phyloP scores from a whole-genome alignment of 1,284 basidiomycete genomes.

The Pseudozyma flocculosa region DNA sequence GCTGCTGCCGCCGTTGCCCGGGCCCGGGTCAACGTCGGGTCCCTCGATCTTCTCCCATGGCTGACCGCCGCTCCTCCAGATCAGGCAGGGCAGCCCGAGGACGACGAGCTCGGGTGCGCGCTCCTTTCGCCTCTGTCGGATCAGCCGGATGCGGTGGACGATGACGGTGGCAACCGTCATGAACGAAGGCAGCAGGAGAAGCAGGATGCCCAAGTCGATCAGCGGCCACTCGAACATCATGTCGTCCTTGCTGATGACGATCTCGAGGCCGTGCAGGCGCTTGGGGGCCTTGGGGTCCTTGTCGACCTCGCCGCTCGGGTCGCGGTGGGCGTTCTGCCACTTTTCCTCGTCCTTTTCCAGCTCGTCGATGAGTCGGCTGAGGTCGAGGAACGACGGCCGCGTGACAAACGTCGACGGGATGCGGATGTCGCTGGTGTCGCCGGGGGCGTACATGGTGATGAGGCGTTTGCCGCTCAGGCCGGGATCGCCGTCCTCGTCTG shows the following conservation, averaged over 20 bases:
- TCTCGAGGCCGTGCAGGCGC: constrained; percentile 34
- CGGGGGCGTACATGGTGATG: constrained; percentile 53
- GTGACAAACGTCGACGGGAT: constrained; percentile 56
- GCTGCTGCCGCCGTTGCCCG: constrained; percentile 19
- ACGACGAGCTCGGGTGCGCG: constrained; percentile 52
- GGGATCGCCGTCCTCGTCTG: constrained; percentile 39
- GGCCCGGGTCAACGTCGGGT: constrained; percentile 31
- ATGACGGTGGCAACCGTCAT: constrained; percentile 52
- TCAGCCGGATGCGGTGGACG: constrained; percentile 43
- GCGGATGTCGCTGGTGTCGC: constrained; percentile 49
- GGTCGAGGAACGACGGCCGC: constrained; percentile 52
- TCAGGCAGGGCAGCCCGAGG: constrained; percentile 48
- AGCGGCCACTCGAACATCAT: constrained; percentile 51
- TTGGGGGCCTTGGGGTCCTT: not conserved
- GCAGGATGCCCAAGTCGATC: constrained; percentile 50
- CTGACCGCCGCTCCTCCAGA: constrained; percentile 49
- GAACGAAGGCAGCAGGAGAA: constrained; percentile 53
- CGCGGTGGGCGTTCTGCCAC: constrained; percentile 15
- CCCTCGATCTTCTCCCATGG: constrained; percentile 51
- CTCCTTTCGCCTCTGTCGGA: constrained; percentile 47
- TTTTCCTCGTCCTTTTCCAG: constrained; percentile 37
- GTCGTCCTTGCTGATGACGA: constrained; percentile 50
- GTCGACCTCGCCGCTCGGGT: not conserved
- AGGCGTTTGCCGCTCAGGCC: constrained; percentile 43
- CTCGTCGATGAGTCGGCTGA: constrained; percentile 44